phyloP scores from a whole-genome alignment of 495 filamentous ascomycete genomes.

The Penicillium silybi region DNA sequence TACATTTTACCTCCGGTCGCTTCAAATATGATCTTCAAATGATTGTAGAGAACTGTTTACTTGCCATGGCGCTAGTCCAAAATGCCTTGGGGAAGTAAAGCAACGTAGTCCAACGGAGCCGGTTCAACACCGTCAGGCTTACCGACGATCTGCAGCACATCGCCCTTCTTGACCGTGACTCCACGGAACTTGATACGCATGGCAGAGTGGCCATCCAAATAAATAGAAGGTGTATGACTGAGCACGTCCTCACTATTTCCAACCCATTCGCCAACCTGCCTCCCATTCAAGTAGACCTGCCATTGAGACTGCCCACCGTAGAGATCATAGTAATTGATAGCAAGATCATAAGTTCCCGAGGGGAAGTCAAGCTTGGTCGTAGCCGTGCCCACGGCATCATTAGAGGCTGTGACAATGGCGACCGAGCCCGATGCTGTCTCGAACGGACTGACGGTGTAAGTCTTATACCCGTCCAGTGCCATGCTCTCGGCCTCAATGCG shows the following conservation, averaged over 20 bases:
- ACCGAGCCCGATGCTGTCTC: slow-evolving; percentile 49
- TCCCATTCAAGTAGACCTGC: slow-evolving; percentile 49
- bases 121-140: slow-evolving; percentile 55
- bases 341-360: slow-evolving; percentile 57
- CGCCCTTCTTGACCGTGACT: slow-evolving; percentile 50
- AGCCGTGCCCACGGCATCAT: slow-evolving; percentile 49
- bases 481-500: slow-evolving; percentile 65
- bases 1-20: too few species aligned
- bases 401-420: slow-evolving; percentile 47
- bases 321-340: slow-evolving; percentile 64
- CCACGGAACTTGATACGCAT: slow-evolving; percentile 54
- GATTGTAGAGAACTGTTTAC: too few species aligned
- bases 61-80: slow-evolving; percentile 47
- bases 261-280: slow-evolving; percentile 50
- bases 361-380: slow-evolving; percentile 40
- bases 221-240: slow-evolving; percentile 51
- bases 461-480: slow-evolving; percentile 51
- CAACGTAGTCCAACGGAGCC: slow-evolving; percentile 65
- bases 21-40: too few species aligned
- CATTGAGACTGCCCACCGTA: slow-evolving; percentile 52
- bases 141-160: slow-evolving; percentile 57
- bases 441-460: slow-evolving; percentile 48
- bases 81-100: slow-evolving; percentile 54
- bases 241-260: slow-evolving; percentile 55
- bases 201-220: slow-evolving; percentile 61